Percentiles rank a stretch among this genome's conserved stretches.
Evolutionary conservation across 1,284 basidiomycete genomes (phyloP).

Genomic region (Kalmanozyma brasiliensis): DNA sequence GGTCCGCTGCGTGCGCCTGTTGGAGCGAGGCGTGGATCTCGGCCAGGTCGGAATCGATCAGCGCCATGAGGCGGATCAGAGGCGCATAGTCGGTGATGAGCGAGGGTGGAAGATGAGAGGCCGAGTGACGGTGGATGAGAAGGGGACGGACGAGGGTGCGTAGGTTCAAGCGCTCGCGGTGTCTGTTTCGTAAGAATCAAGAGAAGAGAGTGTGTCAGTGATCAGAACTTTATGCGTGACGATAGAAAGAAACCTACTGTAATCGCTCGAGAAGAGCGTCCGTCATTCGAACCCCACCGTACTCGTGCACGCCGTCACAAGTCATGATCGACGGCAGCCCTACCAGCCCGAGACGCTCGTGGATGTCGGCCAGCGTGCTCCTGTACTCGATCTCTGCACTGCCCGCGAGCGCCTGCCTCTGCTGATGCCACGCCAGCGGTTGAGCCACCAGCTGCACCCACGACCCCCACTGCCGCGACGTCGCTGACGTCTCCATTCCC

Average conservation of each 20-base stretch:
- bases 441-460: slow-evolving; percentile 17
- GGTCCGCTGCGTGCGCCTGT: background rate
- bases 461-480: slow-evolving; percentile 15
- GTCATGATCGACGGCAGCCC: background rate
- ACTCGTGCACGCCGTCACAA: background rate
- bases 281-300: background rate
- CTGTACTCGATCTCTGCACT: slow-evolving; percentile 45
- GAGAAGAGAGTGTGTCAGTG: too few relatives aligned
- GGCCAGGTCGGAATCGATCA: slow-evolving; percentile 73
- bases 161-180: slow-evolving; percentile 41
- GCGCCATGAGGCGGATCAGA: slow-evolving; percentile 77
- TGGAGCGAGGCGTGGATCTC: slow-evolving; percentile 13
- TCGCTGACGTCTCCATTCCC: slow-evolving; percentile 6
- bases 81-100: slow-evolving; percentile 76
- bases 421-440: slow-evolving; percentile 33
- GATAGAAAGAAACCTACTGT: too few relatives aligned
- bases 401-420: slow-evolving; percentile 3
- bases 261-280: background rate
- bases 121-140: slow-evolving; percentile 59
- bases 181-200: too few relatives aligned
- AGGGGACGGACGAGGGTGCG: slow-evolving; percentile 69
- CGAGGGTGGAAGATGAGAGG: slow-evolving; percentile 71
- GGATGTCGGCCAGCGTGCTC: slow-evolving; percentile 68
- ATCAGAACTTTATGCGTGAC: too few relatives aligned
- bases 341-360: slow-evolving; percentile 45